Percentiles rank a stretch among this genome's conserved stretches.
phyloP scores from a whole-genome alignment of 208 protist genomes.

The Trichomonas gallinae region DNA sequence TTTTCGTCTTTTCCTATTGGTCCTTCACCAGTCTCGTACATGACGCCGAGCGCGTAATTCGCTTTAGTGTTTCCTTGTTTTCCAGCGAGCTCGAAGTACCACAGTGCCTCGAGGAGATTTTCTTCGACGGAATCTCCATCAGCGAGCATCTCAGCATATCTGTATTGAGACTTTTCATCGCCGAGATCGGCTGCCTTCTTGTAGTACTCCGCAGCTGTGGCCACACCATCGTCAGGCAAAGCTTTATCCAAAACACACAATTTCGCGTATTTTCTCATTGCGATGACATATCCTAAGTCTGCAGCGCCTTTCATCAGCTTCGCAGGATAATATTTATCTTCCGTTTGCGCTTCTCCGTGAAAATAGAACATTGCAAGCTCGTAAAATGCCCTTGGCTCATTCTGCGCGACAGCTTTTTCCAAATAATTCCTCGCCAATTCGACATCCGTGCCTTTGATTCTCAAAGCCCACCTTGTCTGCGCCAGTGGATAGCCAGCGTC shows the following conservation, averaged over 20 bases:
- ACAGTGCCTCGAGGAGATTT: neutral
- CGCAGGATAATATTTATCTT: neutral
- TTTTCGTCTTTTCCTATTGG: neutral
- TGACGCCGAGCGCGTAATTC: neutral
- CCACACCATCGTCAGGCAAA: neutral
- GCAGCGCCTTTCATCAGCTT: neutral
- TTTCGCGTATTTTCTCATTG: neutral
- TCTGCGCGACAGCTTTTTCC: neutral
- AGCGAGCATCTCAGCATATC: neutral
- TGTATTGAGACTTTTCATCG: neutral
- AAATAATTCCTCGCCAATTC: neutral
- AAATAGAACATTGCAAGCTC: neutral
- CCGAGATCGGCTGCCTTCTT: neutral
- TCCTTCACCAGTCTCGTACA: neutral
- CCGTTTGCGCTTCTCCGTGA: neutral
- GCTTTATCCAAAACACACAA: neutral
- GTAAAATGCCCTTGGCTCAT: neutral
- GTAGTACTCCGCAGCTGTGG: neutral
- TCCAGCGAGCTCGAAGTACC: neutral
- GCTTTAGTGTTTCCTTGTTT: neutral
- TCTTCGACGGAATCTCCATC: neutral
- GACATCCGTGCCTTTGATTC: neutral
- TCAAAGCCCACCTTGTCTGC: neutral
- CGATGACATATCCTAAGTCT: neutral
- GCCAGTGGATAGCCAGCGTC: neutral